These are phyloP conservation scores for Stachybotrys chlorohalonatus DNA, from an alignment of 2,329 filamentous ascomycete genomes.

Conservation along the genomic window DNA sequence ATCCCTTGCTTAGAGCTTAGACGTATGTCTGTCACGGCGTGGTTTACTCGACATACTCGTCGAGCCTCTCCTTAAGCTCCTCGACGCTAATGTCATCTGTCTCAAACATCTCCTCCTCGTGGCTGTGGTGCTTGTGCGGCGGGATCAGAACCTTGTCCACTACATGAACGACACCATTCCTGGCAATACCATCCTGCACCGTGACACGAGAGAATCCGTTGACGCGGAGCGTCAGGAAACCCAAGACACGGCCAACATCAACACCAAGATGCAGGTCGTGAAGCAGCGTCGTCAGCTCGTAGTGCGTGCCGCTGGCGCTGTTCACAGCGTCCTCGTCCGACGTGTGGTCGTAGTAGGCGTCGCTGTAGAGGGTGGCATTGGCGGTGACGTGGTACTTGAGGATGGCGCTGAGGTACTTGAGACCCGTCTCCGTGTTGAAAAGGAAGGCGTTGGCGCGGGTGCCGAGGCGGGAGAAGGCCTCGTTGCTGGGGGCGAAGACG, in stretches of 20 bases:
- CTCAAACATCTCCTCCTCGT: conserved; percentile 1
- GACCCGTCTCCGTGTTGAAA: conserved; percentile 64
- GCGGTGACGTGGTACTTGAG: conserved; percentile 71
- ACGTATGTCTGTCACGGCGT: neutral
- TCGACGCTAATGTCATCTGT: conserved; percentile 16
- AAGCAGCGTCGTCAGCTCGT: conserved; percentile 67
- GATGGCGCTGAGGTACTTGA: conserved; percentile 67
- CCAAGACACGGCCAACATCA: conserved; percentile 60
- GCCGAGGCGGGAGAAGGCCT: conserved; percentile 69
- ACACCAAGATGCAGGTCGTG: conserved; percentile 57
- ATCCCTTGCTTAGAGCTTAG: neutral
- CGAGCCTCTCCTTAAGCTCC: conserved; percentile 18
- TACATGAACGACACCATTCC: conserved; percentile 77
- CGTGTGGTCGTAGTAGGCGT: conserved; percentile 57
- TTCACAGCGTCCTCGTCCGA: conserved; percentile 19
- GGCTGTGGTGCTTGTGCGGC: conserved; percentile 40
- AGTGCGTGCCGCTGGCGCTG: conserved; percentile 32
- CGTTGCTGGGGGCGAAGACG: conserved; percentile 73
- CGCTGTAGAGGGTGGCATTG: conserved; percentile 72
- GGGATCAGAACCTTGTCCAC: conserved; percentile 67
- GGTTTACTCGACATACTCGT: conserved; percentile 13
- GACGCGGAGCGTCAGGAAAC: conserved; percentile 62
- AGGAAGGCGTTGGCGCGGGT: conserved; percentile 70
- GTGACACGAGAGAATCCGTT: conserved; percentile 63
- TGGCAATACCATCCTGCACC: conserved; percentile 61